Conservation (phyloP, 768 basidiomycete genomes). For the Favolaschia claudopus region DNA sequence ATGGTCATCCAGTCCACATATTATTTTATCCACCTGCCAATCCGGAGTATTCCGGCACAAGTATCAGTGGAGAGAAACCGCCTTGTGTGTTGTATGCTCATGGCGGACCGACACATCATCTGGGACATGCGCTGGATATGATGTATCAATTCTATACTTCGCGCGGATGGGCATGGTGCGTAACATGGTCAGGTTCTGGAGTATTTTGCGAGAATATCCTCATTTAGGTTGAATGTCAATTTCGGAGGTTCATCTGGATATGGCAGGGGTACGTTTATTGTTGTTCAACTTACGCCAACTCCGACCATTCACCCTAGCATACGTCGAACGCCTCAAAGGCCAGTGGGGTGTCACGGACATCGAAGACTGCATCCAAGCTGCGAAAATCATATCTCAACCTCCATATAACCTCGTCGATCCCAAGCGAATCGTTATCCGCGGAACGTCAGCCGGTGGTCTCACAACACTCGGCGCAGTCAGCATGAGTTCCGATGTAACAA, state of each 20-base stretch:
- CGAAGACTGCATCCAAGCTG: slow-evolving; percentile 56
- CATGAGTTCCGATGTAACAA: slow-evolving; percentile 47
- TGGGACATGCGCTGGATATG: slow-evolving; percentile 59
- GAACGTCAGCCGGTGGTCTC: slow-evolving; percentile 77
- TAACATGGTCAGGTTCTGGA: background rate
- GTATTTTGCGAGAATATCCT: slow-evolving; percentile 15
- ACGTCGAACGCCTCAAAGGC: slow-evolving; percentile 53
- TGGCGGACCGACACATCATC: slow-evolving; percentile 72
- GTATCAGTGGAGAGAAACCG: slow-evolving; percentile 60
- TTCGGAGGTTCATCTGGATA: slow-evolving; percentile 67
- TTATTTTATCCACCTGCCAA: slow-evolving; percentile 76
- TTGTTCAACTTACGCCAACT: slow-evolving; percentile 47
- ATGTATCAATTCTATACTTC: slow-evolving; percentile 70
- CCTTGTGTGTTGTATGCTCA: slow-evolving; percentile 73
- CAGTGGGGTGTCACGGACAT: slow-evolving; percentile 69
- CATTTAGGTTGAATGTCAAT: slow-evolving; percentile 61
- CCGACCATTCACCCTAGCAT: background rate
- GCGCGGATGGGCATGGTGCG: slow-evolving; percentile 77
- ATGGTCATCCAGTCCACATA: slow-evolving; percentile 57
- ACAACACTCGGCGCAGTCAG: slow-evolving; percentile 63
- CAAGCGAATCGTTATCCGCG: slow-evolving; percentile 71
- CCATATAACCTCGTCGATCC: slow-evolving; percentile 65
- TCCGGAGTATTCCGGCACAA: slow-evolving; percentile 61
- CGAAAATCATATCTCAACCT: slow-evolving; percentile 44
- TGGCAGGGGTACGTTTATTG: slow-evolving; percentile 44